Conservation (phyloP, 2,329 filamentous ascomycete genomes). For the Harringtonia lauricola region DNA sequence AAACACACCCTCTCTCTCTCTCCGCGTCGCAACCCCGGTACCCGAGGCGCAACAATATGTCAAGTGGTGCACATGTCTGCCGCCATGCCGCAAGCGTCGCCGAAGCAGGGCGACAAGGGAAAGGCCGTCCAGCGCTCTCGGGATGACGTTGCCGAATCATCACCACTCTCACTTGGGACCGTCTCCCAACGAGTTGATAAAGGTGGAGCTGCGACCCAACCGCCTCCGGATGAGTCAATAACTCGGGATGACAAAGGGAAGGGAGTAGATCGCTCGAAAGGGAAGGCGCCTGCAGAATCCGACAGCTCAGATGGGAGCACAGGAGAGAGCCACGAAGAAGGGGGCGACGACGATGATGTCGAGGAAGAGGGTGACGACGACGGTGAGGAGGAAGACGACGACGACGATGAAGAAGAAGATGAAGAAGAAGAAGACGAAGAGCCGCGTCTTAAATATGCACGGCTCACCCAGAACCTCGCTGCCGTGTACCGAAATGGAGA, state of each 20-base stretch:
- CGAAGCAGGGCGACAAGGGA: constrained; percentile 3
- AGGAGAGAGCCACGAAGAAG: constrained; percentile 14
- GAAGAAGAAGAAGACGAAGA: constrained; percentile 87
- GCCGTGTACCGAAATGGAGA: constrained; percentile 89
- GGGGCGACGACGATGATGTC: constrained; percentile 14
- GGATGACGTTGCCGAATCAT: too few species aligned
- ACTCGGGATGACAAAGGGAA: neutral
- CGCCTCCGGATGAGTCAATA: neutral
- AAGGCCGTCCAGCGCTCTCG: neutral
- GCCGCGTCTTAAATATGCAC: constrained; percentile 85
- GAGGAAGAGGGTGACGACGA: constrained; percentile 18
- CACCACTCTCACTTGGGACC: too few species aligned
- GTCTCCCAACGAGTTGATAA: neutral
- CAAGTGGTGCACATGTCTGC: constrained; percentile 7
- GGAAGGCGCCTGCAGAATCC: too few species aligned
- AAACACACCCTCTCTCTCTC: neutral
- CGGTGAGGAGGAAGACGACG: constrained; percentile 35
- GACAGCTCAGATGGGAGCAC: constrained; percentile 1
- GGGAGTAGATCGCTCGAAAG: constrained; percentile 1
- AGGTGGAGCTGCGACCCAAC: neutral
- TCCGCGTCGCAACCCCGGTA: neutral
- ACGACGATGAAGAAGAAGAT: constrained; percentile 55
- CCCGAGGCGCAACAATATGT: constrained; percentile 3
- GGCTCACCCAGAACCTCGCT: constrained; percentile 69
- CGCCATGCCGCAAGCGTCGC: constrained; percentile 9